Evolutionary conservation across 306 rosid genomes (phyloP), one percentile per base, ranked within the genome.

Genomic region (Prunus fruticosa): DNA sequence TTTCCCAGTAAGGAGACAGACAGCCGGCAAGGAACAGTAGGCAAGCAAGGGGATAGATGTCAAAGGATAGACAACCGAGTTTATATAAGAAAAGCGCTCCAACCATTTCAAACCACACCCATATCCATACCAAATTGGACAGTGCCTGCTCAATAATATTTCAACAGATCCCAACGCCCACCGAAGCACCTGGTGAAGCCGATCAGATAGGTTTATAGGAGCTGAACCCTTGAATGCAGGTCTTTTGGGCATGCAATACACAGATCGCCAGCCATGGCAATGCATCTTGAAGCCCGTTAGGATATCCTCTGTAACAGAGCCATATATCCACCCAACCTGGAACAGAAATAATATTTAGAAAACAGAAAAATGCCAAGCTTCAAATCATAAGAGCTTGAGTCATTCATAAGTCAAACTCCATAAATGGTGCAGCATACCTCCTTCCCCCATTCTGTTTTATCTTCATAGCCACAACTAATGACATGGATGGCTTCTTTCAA

Each of bases 81-180:
- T 93, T 74, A 93, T 93, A 86, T 93, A 93, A 12, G 98, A 93
- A 82, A 93, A 88, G 5, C 98, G 93, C 86, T 93, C 98, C 74
- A 93, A 75, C 84, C 80, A 87, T 82, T 93, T 93, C 87, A 93
- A 83, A 68, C 98, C 98, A 34, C 98, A 89, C 6, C 96, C 96
- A 49, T 93, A 93, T 57, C 98, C 98, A 67, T 93, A 93, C 98
- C 98, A 93, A 61, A 93, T 83, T 9, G 98, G 98, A 32, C 98
- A 93, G 68, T 93, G 96, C 85, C 89, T 86, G 69, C 98, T 93
- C 45, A 93, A 74, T 47, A 93, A 65, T 49, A 93, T 93, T 88
- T 93, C 98, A 80, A 93, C 98, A 1, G 98, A 93, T 64, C 98
- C 98, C 74, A 93, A 87, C 11, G 98, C 98, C 98, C 98, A 93